Conservation (phyloP, 371 early-diverging fungal species). For the Circinella minor region DNA sequence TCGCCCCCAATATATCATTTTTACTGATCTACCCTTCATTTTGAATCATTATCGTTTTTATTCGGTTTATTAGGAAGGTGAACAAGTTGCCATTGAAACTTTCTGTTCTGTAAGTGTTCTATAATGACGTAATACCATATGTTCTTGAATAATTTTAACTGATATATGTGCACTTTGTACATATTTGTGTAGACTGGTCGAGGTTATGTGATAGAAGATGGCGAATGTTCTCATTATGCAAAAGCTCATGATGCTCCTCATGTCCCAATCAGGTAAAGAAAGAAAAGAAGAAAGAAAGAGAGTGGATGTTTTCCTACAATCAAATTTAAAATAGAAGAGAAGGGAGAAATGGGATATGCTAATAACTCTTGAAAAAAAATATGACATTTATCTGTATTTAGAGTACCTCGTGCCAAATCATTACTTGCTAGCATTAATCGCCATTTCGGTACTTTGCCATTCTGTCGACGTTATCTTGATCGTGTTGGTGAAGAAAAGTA, state of each 20-base stretch:
- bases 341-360: too few species aligned
- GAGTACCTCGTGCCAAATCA: constrained; percentile 82
- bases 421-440: constrained; percentile 90
- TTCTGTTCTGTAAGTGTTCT: constrained; percentile 81
- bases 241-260: constrained; percentile 66
- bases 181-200: constrained; percentile 79
- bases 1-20: not conserved
- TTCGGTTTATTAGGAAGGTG: constrained; percentile 75
- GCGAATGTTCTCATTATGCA: constrained; percentile 97
- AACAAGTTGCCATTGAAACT: constrained; percentile 98
- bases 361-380: too few species aligned
- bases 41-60: not conserved
- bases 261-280: constrained; percentile 67
- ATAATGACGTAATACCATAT: too few species aligned
- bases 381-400: constrained; percentile 11
- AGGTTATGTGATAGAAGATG: constrained; percentile 92
- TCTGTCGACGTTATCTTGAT: constrained; percentile 98
- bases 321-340: too few species aligned
- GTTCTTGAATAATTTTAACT: too few species aligned
- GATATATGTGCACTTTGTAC: too few species aligned
- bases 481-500: constrained; percentile 89
- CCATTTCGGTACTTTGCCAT: constrained; percentile 97
- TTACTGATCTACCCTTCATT: not conserved
- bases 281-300: not conserved
- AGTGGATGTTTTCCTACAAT: too few species aligned